Conservation (phyloP, 495 filamentous ascomycete species). For the Tuber borchii region DNA sequence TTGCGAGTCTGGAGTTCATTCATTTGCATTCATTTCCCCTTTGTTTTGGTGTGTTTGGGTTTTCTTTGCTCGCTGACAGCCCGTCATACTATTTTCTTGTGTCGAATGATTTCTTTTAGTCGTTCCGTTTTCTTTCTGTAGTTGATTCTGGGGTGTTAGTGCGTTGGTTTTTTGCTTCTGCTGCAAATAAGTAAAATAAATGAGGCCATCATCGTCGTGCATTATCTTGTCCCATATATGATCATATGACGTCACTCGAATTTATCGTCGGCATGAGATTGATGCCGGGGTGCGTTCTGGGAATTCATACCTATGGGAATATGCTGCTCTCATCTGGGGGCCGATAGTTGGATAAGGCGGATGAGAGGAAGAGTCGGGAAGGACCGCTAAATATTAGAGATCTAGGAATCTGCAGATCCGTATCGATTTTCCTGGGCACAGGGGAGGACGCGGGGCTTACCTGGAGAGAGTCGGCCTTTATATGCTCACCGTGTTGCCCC, state of each 20-base stretch:
- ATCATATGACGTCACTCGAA: constrained; percentile 4
- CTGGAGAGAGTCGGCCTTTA: background rate
- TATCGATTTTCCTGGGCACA: background rate
- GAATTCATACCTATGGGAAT: background rate
- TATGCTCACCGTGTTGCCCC: background rate
- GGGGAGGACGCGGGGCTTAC: background rate
- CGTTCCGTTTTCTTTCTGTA: background rate
- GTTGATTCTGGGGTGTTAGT: background rate
- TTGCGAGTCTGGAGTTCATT: background rate
- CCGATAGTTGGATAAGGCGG: background rate
- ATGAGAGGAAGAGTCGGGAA: background rate
- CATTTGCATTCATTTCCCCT: constrained; percentile 7
- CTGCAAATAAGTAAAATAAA: constrained; percentile 1
- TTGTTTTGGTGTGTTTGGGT: constrained; percentile 2
- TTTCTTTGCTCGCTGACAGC: constrained; percentile 1
- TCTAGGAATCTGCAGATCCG: background rate
- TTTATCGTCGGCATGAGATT: background rate
- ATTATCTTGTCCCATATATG: background rate
- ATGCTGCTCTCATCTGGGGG: background rate
- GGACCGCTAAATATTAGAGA: background rate
- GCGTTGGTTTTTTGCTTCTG: background rate
- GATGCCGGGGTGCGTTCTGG: background rate
- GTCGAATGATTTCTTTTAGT: constrained; percentile 1
- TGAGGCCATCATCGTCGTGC: background rate
- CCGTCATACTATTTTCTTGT: constrained; percentile 8